Percentiles rank a stretch among this genome's conserved stretches.
phyloP scores from a whole-genome alignment of 805 yeast species.

The Saccharomycopsis fodiens region DNA sequence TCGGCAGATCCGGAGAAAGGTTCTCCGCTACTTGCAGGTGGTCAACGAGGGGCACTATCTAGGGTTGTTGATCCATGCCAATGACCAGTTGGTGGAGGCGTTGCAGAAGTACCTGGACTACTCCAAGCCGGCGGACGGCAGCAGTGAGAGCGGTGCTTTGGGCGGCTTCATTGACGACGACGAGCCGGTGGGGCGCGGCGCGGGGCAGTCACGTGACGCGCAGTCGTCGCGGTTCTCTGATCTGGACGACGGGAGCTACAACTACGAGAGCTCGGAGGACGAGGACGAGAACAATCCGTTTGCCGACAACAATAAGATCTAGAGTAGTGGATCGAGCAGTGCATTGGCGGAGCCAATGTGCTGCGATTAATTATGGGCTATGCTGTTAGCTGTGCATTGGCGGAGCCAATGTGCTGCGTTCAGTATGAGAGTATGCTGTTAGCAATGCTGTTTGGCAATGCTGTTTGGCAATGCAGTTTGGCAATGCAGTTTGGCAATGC shows the following conservation, averaged over 20 bases:
- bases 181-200: conserved; percentile 4
- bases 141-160: not conserved
- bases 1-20: conserved; percentile 64
- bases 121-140: conserved; percentile 8
- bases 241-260: not conserved
- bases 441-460: no score
- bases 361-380: no score
- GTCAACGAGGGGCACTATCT: conserved; percentile 79
- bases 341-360: no score
- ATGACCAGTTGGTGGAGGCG: conserved; percentile 78
- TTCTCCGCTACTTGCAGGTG: conserved; percentile 74
- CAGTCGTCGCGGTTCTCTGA: not conserved
- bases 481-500: no score
- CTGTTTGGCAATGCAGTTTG: no score
- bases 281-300: conserved; percentile 20
- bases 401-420: no score
- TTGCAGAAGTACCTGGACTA: conserved; percentile 58
- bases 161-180: conserved; percentile 12
- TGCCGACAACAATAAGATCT: conserved; percentile 18
- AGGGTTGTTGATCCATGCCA: conserved; percentile 83
- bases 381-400: no score
- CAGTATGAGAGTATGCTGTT: no score
- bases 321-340: no score
- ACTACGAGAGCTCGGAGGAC: conserved; percentile 12
- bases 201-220: not conserved